Evolutionary conservation across 1,139 yeast genomes (phyloP), one percentile per base, ranked within the genome.

Genomic region (Geotrichum siamense): DNA sequence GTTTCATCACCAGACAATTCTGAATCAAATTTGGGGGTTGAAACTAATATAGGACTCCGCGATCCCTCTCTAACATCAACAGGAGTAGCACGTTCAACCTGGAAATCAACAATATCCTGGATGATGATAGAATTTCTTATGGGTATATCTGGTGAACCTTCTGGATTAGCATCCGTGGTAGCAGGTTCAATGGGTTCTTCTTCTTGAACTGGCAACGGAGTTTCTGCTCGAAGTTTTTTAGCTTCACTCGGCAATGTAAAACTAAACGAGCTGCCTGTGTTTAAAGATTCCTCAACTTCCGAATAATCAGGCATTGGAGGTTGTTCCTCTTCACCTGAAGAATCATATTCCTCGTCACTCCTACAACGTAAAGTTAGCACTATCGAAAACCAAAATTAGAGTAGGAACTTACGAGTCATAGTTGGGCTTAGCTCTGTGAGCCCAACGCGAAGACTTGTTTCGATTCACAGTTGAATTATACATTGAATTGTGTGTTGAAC

Each of bases 221-320:
- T 16, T 16, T 17, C 20, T 22, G 13, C n/a, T 19, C 36, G 16
- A 17, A n/a, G 3, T 16, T 32, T 32, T 32, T 20, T 19, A 8
- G 6, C 26, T 21, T 33, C 37, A 33, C 37, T 33, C 10, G 37
- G 37, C 21, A 33, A 26, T 8, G 27, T 33, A n/a, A 33, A 22
- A 10, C 37, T 26, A 6, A 33, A n/a, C 6, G 37, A n/a, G 9
- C 12, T 8, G 5, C 9, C 9, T 3, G 21, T 10, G 20, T 16
- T 17, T 15, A 15, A n/a, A 5, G 16, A 4, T 25, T 33, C 17
- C 4, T 6, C 17, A 10, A 10, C 6, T 15, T 8, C 25, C 4
- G 9, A 5, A n/a, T 53, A 36, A 9, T 47, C 51, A 2, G 62
- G 62, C 48, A 59, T 45, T 19, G 57, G 54, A 4, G 63, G 62